Percentiles rank a stretch among this genome's conserved stretches.
Evolutionary conservation across 2,329 filamentous ascomycete genomes (phyloP).

Genomic region (Coniochaeta pulveracea): DNA sequence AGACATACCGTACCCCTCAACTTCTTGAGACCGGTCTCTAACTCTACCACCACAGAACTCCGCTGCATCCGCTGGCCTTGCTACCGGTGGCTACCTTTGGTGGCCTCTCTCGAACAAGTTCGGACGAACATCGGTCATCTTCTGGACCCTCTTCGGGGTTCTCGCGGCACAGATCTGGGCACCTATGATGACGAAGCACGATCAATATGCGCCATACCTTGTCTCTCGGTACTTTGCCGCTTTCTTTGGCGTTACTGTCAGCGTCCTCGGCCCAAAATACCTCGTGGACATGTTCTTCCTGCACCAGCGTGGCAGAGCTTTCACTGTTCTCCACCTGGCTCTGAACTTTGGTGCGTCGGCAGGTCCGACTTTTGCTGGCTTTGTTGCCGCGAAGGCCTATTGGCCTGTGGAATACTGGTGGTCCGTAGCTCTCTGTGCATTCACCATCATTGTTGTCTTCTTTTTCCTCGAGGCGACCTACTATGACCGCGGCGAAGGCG

Average conservation of each 20-base stretch:
- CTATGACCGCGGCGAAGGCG: conserved; percentile 16
- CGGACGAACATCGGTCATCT: conserved; percentile 24
- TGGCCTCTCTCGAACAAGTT: conserved; percentile 22
- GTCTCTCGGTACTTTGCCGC: conserved; percentile 25
- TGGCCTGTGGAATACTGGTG: conserved; percentile 30
- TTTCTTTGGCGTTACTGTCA: conserved; percentile 25
- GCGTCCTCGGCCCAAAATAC: conserved; percentile 24
- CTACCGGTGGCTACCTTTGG: conserved; percentile 24
- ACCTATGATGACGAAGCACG: conserved; percentile 20
- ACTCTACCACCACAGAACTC: conserved; percentile 15
- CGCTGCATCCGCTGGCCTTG: conserved; percentile 25
- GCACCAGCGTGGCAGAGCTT: conserved; percentile 27
- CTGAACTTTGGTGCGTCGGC: conserved; percentile 24
- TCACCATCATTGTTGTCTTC: conserved; percentile 21
- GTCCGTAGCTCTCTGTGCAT: conserved; percentile 23
- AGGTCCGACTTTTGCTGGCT: conserved; percentile 26
- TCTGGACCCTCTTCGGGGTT: conserved; percentile 24
- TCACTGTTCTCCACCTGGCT: conserved; percentile 22
- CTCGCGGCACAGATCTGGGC: conserved; percentile 24
- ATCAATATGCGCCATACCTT: conserved; percentile 23
- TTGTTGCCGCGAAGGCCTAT: conserved; percentile 21
- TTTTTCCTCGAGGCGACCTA: conserved; percentile 26
- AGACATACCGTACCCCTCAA: not conserved
- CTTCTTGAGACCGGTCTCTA: not conserved
- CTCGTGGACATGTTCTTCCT: conserved; percentile 31